Evolutionary conservation across 179 eudicot genomes (phyloP), one percentile per base, ranked within the genome.

Genomic region (Sideroxylon spinosum): DNA sequence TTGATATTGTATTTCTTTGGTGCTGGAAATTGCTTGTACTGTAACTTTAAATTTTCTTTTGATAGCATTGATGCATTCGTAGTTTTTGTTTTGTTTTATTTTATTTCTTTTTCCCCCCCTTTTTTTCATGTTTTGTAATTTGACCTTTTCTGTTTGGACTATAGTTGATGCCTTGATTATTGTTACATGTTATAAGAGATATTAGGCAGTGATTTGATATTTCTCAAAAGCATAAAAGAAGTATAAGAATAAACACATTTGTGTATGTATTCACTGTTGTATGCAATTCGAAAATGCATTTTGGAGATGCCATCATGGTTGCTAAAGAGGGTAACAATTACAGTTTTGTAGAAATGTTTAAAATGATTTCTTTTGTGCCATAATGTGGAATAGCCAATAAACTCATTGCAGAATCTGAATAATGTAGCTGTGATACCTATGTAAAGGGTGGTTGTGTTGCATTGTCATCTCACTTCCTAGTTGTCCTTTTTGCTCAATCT

Each of bases 221-320:
- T 61, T 75, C 53, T 26, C 20, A 37, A 37, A 37, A 37, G 44
- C 44, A 37, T 37, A 37, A 37, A 37, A 37, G 25, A 52, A 32
- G 6, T n/a, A 26, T 37, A 28, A 14, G 46, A n/a, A 57, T 25
- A 37, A 59, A 70, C 20, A 23, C 37, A 75, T 75, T 6, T 74
- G 11, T 13, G 6, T 61, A 0, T 74, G 14, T 50, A 37, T 59
- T 32, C 66, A 29, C 20, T 53, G n/a, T 32, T n/a, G 59, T 70
- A 49, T 67, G 77, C 49, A 46, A 13, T 12, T 52, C 13, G 67
- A 73, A 17, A 50, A 63, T 73, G 56, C 28, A 74, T 66, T 64
- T 79, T 44, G 49, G 53, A 37, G 67, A 73, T 53, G 59, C 74
- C 20, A 11, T 65, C 9, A 25, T 74, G 1, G 12, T 53, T 71